Base-by-base conservation (phyloP, 495 filamentous ascomycete species). In the Podospora anserina region DNA sequence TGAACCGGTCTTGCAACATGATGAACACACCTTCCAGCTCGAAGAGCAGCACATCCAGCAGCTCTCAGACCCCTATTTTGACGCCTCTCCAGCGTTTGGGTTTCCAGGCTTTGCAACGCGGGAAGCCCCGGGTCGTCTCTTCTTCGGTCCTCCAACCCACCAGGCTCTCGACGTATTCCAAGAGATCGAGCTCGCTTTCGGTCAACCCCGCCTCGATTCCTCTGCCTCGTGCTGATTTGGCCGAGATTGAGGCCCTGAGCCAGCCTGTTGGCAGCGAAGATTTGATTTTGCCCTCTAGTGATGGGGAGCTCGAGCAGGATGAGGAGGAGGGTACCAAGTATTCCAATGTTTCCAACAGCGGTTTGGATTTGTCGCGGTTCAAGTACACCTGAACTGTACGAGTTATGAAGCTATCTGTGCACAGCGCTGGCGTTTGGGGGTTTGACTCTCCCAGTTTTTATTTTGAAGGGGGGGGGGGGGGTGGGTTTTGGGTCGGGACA, bases 191-290 rank as follows among this genome's bases (percentile, higher is more conserved):
- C 28, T 75, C 76, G 3, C 39, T 76, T 18, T 73, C 77, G 2
- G 70, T 82, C 13, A 78, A 84, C 63, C 82, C 81, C 18, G 76
- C 81, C 1, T 77, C 76, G 23, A 70, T 82, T 27, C 80, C 80
- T 13, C 67, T 82, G 18, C 81, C 83, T 2, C 77, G 75, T 53
- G 80, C 80, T 3, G 79, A 82, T 59, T 27, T 79, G 34, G 73
- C 71, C 16, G 79, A 81, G 63, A 74, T 83, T 11, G 77, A 78
- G 69, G 75, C 79, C 26, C 60, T 80, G 49, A 78, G 78, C 63
- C 66, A 32, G 68, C 65, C 72, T 13, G 79, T 85, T 61, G 91
- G 92, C 1, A 94, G 92, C 72, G 92, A 96, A 75, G 92, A 96
- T 71, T 77, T 88, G 58, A 84, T 96, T 19, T 76, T 91, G 3